These are phyloP conservation scores for Trichoderma aggressivum DNA, from an alignment of 2,329 filamentous ascomycete species.

Conservation along the genomic window DNA sequence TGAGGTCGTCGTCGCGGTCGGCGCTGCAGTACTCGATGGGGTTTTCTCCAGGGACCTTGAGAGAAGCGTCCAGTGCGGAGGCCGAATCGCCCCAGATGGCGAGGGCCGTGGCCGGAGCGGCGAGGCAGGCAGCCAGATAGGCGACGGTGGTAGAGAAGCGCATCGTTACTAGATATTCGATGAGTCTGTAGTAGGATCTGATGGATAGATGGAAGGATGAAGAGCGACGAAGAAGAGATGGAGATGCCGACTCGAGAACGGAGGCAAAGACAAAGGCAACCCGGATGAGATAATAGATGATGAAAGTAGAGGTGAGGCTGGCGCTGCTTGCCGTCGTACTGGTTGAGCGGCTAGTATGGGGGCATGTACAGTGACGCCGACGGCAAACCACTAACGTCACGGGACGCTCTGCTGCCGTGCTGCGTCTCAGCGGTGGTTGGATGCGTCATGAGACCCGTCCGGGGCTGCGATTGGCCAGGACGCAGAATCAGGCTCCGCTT, in stretches of 20 bases:
- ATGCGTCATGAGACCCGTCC: constrained; percentile 32
- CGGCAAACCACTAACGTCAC: constrained; percentile 18
- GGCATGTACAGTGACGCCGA: constrained; percentile 13
- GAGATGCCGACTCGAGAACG: neutral
- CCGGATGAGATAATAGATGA: neutral
- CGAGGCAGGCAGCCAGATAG: constrained; percentile 44
- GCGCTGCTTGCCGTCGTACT: neutral
- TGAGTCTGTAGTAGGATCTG: neutral
- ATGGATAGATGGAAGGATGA: neutral
- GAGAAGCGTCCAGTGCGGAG: constrained; percentile 42
- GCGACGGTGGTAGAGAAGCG: constrained; percentile 41
- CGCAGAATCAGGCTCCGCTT: neutral
- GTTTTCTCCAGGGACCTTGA: constrained; percentile 77
- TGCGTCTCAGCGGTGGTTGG: constrained; percentile 23
- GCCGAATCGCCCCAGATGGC: constrained; percentile 39
- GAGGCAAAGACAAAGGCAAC: neutral
- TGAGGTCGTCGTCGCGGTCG: constrained; percentile 65
- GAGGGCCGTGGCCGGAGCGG: constrained; percentile 40
- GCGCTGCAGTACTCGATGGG: constrained; percentile 73
- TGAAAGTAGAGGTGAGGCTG: constrained; percentile 8
- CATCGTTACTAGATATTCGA: constrained; percentile 28
- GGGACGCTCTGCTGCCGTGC: constrained; percentile 10
- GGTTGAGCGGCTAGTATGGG: neutral
- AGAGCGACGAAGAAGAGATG: neutral
- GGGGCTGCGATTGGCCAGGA: neutral